These are phyloP conservation scores for Alectoria sarmentosa DNA, from an alignment of 495 filamentous ascomycete genomes.

Conservation along the genomic window DNA sequence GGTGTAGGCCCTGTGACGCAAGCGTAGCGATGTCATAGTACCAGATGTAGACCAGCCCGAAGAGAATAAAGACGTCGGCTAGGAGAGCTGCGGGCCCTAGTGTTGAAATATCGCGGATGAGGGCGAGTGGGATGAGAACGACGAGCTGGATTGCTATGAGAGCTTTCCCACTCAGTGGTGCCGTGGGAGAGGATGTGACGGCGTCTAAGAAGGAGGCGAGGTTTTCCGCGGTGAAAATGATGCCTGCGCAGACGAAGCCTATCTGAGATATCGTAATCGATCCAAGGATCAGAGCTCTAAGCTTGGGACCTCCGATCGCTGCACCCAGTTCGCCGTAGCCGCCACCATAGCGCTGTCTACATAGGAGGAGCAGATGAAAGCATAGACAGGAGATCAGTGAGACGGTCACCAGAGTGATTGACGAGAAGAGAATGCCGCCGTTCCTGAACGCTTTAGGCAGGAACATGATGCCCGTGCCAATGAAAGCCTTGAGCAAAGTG, in stretches of 20 bases:
- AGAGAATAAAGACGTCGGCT: conserved; percentile 54
- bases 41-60: conserved; percentile 59
- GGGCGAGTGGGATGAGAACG: conserved; percentile 49
- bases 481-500: conserved; percentile 57
- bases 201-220: conserved; percentile 49
- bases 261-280: conserved; percentile 61
- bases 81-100: conserved; percentile 53
- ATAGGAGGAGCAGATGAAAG: conserved; percentile 56
- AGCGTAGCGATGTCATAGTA: conserved; percentile 51
- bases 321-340: conserved; percentile 58
- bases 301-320: conserved; percentile 42
- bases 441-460: conserved; percentile 61
- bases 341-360: conserved; percentile 44
- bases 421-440: conserved; percentile 60
- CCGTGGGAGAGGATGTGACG: conserved; percentile 33
- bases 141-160: conserved; percentile 52
- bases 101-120: conserved; percentile 59
- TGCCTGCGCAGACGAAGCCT: conserved; percentile 58
- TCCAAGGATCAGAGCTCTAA: conserved; percentile 47
- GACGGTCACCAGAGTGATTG: conserved; percentile 48
- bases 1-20: conserved; percentile 38
- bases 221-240: conserved; percentile 63
- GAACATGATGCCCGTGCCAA: conserved; percentile 64
- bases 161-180: conserved; percentile 36
- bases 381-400: conserved; percentile 50